A percentile compares a stretch with the other conserved stretches of the same genome.
Evolutionary conservation across 768 basidiomycete genomes (phyloP).

Genomic region (Phylloporus sp.): DNA sequence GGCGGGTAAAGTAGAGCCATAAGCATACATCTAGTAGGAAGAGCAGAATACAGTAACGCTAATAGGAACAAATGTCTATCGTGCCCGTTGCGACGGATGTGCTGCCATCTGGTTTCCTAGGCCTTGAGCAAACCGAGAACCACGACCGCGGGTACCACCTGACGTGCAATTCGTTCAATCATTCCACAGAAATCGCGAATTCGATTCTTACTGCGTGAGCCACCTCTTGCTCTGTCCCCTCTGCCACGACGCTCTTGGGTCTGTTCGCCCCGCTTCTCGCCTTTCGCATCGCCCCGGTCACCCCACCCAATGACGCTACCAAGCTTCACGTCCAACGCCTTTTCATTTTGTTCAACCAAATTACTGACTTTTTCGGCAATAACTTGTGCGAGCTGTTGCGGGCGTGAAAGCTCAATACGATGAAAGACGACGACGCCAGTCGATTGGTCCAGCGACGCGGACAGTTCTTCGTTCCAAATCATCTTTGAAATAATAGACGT

Average conservation of each 20-base stretch:
- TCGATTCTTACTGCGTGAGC: conserved; percentile 48
- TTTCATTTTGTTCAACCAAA: conserved; percentile 92
- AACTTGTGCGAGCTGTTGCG: conserved; percentile 85
- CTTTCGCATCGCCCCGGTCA: conserved; percentile 55
- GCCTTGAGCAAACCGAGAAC: conserved; percentile 78
- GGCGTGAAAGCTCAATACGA: conserved; percentile 78
- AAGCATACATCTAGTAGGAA: not conserved
- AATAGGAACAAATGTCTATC: conserved; percentile 13
- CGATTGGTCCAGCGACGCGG: conserved; percentile 89
- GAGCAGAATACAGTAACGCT: conserved; percentile 1
- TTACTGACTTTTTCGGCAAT: conserved; percentile 83
- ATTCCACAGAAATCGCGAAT: not conserved
- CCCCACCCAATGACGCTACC: conserved; percentile 51
- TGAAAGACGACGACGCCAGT: conserved; percentile 91
- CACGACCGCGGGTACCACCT: conserved; percentile 69
- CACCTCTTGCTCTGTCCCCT: conserved; percentile 53
- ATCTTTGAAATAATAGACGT: conserved; percentile 88
- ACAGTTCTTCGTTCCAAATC: conserved; percentile 96
- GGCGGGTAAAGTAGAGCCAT: not conserved
- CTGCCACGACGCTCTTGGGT: conserved; percentile 72
- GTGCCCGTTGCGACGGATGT: conserved; percentile 18
- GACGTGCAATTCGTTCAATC: not conserved
- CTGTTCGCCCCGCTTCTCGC: conserved; percentile 77
- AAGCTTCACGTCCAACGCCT: conserved; percentile 78
- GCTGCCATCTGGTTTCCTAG: conserved; percentile 74